Evolutionary conservation across 345 rosid genomes (phyloP).

Genomic region (Barbarea vulgaris): DNA sequence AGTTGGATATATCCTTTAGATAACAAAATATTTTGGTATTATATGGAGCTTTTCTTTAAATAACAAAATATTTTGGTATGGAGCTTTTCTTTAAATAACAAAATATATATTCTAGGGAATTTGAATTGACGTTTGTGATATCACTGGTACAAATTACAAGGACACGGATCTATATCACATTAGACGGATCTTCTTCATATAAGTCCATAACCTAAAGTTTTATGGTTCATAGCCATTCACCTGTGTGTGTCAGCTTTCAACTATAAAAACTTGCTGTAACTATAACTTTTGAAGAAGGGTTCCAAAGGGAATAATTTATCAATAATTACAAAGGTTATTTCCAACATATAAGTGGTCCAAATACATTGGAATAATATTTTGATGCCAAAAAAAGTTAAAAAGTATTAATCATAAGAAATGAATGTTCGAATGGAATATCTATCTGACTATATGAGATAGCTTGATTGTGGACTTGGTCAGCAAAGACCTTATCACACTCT

Average conservation of each 20-base stretch:
- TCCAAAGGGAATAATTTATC: not conserved
- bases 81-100: too few species aligned
- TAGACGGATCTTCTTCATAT: not conserved
- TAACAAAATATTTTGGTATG: too few species aligned
- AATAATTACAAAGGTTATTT: not conserved
- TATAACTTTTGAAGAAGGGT: not conserved
- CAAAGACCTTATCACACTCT: constrained; percentile 29
- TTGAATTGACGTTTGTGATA: not conserved
- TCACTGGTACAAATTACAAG: not conserved
- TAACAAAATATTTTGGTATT: too few species aligned
- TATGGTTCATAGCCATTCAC: not conserved
- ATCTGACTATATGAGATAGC: constrained; percentile 13
- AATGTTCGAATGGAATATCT: constrained; percentile 24
- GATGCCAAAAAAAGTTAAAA: constrained; percentile 12
- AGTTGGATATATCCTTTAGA: too few species aligned
- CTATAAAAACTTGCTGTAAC: not conserved
- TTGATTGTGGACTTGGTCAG: constrained; percentile 38
- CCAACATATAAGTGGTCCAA: not conserved
- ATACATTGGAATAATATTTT: not conserved
- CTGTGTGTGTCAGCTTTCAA: not conserved
- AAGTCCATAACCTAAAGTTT: not conserved
- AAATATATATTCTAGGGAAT: not conserved
- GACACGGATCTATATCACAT: not conserved
- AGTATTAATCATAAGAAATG: constrained; percentile 23
- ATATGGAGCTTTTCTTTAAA: too few species aligned